A percentile compares a stretch with the other conserved stretches of the same genome.
phyloP scores from a whole-genome alignment of 805 yeast genomes.

The Ogataea corticis region DNA sequence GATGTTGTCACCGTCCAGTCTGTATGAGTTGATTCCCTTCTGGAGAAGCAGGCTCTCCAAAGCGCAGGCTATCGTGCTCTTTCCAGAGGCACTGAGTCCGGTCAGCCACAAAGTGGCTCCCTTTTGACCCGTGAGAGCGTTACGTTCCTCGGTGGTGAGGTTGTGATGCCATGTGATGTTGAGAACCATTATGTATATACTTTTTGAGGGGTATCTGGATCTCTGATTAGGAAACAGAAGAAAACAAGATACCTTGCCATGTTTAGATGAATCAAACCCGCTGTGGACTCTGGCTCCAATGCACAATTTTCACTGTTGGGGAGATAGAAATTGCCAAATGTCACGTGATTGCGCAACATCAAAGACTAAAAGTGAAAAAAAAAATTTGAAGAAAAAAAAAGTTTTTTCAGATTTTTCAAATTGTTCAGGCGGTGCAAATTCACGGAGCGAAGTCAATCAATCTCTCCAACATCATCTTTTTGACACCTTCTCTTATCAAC shows the following conservation, averaged over 20 bases:
- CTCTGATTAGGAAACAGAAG: neutral
- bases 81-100: constrained; percentile 93
- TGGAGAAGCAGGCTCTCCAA: constrained; percentile 79
- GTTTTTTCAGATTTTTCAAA: neutral
- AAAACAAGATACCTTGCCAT: neutral
- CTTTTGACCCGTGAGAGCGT: constrained; percentile 66
- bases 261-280: neutral
- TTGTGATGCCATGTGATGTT: constrained; percentile 97
- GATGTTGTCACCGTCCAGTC: constrained; percentile 93
- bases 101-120: constrained; percentile 96
- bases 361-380: neutral
- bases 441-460: constrained; percentile 6
- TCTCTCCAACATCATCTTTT: neutral
- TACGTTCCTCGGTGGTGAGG: constrained; percentile 80
- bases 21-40: constrained; percentile 70
- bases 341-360: constrained; percentile 3
- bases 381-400: neutral
- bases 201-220: neutral
- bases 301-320: constrained; percentile 2
- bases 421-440: constrained; percentile 7
- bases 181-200: constrained; percentile 68
- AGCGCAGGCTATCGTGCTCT: constrained; percentile 93
- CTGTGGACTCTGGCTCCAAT: neutral
- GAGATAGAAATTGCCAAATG: neutral
- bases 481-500: constrained; percentile 13